Percentiles rank a stretch among this genome's conserved stretches.
Evolutionary conservation across 805 yeast species (phyloP).

Genomic region (Kodamaea leandrae): DNA sequence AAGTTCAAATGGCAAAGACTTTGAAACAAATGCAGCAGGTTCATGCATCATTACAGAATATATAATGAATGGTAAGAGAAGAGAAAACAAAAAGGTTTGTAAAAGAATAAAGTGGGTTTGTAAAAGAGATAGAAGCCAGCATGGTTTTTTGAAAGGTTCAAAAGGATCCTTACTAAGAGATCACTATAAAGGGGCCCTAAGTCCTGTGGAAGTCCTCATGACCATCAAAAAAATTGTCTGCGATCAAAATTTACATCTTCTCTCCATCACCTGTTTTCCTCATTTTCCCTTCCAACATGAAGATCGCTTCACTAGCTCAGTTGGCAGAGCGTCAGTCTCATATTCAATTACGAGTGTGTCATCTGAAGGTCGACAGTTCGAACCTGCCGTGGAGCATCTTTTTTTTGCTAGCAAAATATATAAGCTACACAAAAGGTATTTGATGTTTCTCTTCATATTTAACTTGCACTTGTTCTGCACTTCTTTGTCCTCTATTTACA

Average conservation of each 20-base stretch:
- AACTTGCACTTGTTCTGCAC: background rate
- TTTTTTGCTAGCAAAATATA: background rate
- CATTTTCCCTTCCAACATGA: background rate
- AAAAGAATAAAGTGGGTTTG: background rate
- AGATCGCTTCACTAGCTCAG: slow-evolving; percentile 50
- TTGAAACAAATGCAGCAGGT: slow-evolving; percentile 4
- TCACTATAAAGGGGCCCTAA: too few species aligned
- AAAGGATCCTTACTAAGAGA: too few species aligned
- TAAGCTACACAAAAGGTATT: too few species aligned
- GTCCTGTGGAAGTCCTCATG: too few species aligned
- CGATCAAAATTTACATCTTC: too few species aligned
- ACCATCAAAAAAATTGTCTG: too few species aligned
- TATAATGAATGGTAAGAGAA: background rate
- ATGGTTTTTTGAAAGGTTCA: too few species aligned
- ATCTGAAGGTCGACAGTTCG: slow-evolving; percentile 42
- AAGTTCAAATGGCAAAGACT: slow-evolving; percentile 1
- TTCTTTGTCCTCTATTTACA: background rate
- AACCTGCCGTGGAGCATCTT: slow-evolving; percentile 38
- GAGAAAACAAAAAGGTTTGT: background rate
- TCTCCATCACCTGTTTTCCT: too few species aligned
- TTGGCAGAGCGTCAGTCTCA: slow-evolving; percentile 60
- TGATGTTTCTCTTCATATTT: too few species aligned
- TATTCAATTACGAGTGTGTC: slow-evolving; percentile 19
- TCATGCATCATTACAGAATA: background rate
- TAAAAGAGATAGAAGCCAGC: background rate